Evolutionary conservation across 108 stramenopile genomes (phyloP), one percentile per base, ranked within the genome.

Genomic region (Tribonema minus): DNA sequence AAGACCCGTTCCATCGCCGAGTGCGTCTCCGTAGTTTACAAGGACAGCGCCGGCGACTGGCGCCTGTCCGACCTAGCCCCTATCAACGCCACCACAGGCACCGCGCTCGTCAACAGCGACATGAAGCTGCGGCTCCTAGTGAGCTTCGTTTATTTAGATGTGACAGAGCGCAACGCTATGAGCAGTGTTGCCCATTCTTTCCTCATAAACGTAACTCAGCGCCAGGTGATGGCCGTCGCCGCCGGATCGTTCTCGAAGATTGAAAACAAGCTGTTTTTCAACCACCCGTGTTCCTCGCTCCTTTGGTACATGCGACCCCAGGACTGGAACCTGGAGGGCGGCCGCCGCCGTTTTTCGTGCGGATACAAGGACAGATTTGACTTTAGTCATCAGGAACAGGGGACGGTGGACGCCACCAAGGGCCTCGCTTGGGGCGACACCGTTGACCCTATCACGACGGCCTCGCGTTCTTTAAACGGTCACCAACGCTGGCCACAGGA

Each of bases 301-400:
- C 0, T 28, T 0, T 66, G 65, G 38, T 0, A 38, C 4, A 9
- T 66, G 1, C 65, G 65, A 36, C 65, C 38, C 26, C 27, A 27
- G 37, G 65, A 66, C 27, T 66, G 15, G 20, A 39, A 38, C 9
- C 37, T 9, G 28, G 1, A n/a, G 4, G 25, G 65, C 2, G 37
- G 65, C 3, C 65, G 65, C 28, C n/a, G n/a, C n/a, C n/a, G n/a
- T n/a, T n/a, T n/a, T n/a, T n/a, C n/a, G n/a, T n/a, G n/a, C n/a
- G n/a, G 65, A 0, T 37, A 66, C 65, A 66, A 66, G 65, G 65
- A 66, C 65, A 38, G 27, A 28, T 66, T 66, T 28, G 65, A 66
- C 37, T 66, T 66, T 37, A 38, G 37, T 0, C 65, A 38, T 9
- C 26, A 66, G 65, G 25, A 9, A n/a, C n/a, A n/a, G n/a, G n/a